phyloP scores from a whole-genome alignment of 257 asterid genomes.

The Lavandula angustifolia region DNA sequence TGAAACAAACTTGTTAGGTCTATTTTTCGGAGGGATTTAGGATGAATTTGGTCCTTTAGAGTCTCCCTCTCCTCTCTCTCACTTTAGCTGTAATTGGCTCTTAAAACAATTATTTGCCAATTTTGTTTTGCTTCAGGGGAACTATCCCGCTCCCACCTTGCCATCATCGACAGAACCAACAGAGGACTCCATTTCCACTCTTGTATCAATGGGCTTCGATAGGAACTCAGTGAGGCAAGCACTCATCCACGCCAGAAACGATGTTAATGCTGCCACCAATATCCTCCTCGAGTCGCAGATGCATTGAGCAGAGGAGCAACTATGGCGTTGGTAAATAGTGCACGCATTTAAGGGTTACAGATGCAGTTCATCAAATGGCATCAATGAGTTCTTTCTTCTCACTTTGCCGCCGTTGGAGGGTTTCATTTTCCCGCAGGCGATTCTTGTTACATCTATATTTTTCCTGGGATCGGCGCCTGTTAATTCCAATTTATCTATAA shows the following conservation, averaged over 20 bases:
- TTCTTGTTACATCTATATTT: background rate
- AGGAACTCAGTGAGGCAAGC: constrained; percentile 92
- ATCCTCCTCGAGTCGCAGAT: constrained; percentile 84
- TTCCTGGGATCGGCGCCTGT: background rate
- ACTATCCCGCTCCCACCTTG: constrained; percentile 48
- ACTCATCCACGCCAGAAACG: constrained; percentile 79
- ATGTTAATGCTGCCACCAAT: constrained; percentile 83
- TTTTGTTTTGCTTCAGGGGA: constrained; percentile 46
- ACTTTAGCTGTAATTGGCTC: too few species aligned
- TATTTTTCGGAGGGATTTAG: too few species aligned
- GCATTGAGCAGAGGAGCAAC: constrained; percentile 33
- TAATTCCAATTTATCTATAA: too few species aligned
- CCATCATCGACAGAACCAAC: constrained; percentile 60
- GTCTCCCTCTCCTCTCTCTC: too few species aligned
- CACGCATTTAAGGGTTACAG: too few species aligned
- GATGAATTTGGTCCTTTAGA: too few species aligned
- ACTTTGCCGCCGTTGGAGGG: too few species aligned
- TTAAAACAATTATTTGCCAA: too few species aligned
- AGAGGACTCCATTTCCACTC: constrained; percentile 73
- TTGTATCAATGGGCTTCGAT: constrained; percentile 94
- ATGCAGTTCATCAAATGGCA: background rate
- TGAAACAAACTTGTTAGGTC: too few species aligned
- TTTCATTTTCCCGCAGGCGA: background rate
- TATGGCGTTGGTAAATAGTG: background rate
- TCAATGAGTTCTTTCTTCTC: background rate